Evolutionary conservation across 257 asterid species (phyloP), one percentile per base, ranked within the genome.

Genomic region (Nicotiana undulata): DNA sequence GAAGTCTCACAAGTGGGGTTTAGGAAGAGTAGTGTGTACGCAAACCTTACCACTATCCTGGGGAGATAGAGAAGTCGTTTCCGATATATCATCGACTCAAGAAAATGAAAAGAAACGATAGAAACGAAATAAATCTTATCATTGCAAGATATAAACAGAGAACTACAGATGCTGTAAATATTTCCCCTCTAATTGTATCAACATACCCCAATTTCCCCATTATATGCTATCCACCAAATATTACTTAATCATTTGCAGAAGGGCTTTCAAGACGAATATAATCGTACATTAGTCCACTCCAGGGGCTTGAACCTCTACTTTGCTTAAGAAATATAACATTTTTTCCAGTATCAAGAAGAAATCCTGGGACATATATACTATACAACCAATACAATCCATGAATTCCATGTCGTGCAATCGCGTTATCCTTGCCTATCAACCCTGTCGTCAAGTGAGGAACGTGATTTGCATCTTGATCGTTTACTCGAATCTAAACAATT

Each of bases 341-440:
- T 5, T 6, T 72, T 59, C 96, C 94, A 0, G 13, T 52, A 1
- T 80, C 52, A 0, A 92, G 86, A 29, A 13, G 46, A n/a, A 34
- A 6, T 0, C 90, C 90, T 0, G 76, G 26, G 1, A 90, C 56
- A 2, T 16, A 15, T 59, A 89, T 74, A 15, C 82, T 85, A 67
- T 84, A 88, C 13, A 87, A 65, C 77, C 26, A 44, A 80, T 89
- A 86, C 51, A 89, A 24, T 1, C 97, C 97, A 24, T 83, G 92
- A 77, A 85, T 87, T 3, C 94, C 91, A 63, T 92, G 93, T 56
- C 97, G 86, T 15, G 94, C 92, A 2, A 92, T 53, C 2, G 92
- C 91, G 12, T 91, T 91, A 74, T 92, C 97, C 56, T 20, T 82
- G 34, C 93, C 95, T 28, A 89, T 88, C 4, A 1, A 5, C 4